Evolutionary conservation across 2,329 filamentous ascomycete species (phyloP), one percentile per base, ranked within the genome.

Genomic region (Samsoniella hepiali): DNA sequence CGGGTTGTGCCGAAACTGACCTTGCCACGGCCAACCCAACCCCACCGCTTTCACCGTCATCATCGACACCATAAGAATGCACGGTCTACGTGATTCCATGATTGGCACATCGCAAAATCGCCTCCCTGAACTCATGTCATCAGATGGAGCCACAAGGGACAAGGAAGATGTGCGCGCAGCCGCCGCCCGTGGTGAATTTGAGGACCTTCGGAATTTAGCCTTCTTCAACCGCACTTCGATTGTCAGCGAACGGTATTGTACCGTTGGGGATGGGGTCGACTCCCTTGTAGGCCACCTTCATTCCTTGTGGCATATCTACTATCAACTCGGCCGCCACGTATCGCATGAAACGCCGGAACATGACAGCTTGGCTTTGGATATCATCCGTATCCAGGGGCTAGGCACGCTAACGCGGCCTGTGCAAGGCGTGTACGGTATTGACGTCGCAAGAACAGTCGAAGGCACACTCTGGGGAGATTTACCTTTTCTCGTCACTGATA

Each of bases 401-500:
- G 47, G 47, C 31, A 32, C 22, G 15, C 47, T 50, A 11, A 32
- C 31, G 22, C 47, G 47, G 47, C 47, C 47, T 29, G 47, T 50
- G 22, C 31, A 13, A 27, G 47, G 47, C 10, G 22, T 32, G 31
- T 50, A 50, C 53, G 53, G 53, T 11, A 22, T 32, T 59, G 31
- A 62, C 62, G 55, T 67, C 60, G 54, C 62, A 27, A 31, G 55
- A 59, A 63, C 55, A 45, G 38, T 40, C 3, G 62, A 38, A 3
- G 62, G 62, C 49, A 47, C 50, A 29, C 22, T 63, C 29, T 63
- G 62, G 62, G 47, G 45, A 42, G 62, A 60, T 42, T 34, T 63
- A 36, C 62, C 62, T 36, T 63, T 63, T 47, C 58, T 63, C 22
- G 54, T 59, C 27, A 29, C 55, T 31, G 62, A 63, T 27, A 59